Base-by-base conservation (phyloP, 768 basidiomycete species). In the Crucibulum laeve region DNA sequence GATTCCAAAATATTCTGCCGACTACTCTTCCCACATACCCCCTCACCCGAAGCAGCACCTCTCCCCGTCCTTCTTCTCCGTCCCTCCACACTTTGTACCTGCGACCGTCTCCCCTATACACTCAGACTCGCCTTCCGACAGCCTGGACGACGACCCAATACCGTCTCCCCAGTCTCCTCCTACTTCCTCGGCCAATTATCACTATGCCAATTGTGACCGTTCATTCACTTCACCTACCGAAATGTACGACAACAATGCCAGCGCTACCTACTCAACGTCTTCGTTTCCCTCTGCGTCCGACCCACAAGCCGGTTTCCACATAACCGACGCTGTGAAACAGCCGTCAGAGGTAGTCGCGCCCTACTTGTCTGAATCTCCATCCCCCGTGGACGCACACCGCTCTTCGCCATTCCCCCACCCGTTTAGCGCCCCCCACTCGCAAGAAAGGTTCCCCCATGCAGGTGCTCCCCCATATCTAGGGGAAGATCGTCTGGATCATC, bases 371-470 rank as follows among this genome's bases (percentile, higher is more conserved):
- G 64, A 68, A 41, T 71, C 74, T 10, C 71, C 73, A 33, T 73
- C 74, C 45, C 70, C 73, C 33, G 59, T 63, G 4, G 74, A 72
- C 46, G 49, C 60, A 44, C 69, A 65, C 49, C 56, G 60, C 15
- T 51, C 64, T 26, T 49, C 69, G 30, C 57, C 67, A 53, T 64
- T 70, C 56, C 65, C 68, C 39, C 64, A 64, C 40, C 60, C 69
- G 25, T 58, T 65, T 47, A 67, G 64, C 44, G 67, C 73, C 50
- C 70, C 70, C 38, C 68, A 65, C 44, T 58, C 71, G 40, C 70
- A 73, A 46, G 62, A 67, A 53, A 70, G 70, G 43, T 76, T 76
- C 56, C 60, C 63, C 56, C 55, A 68, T 52, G 57, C 67, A 52
- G 64, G 64, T 56, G 53, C 60, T 57, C 62, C 61, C 60, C 64